A percentile compares a stretch with the other conserved stretches of the same genome.
Evolutionary conservation across 192 early-diverging fungal species (phyloP).

Genomic region (Geranomyces michiganensis): DNA sequence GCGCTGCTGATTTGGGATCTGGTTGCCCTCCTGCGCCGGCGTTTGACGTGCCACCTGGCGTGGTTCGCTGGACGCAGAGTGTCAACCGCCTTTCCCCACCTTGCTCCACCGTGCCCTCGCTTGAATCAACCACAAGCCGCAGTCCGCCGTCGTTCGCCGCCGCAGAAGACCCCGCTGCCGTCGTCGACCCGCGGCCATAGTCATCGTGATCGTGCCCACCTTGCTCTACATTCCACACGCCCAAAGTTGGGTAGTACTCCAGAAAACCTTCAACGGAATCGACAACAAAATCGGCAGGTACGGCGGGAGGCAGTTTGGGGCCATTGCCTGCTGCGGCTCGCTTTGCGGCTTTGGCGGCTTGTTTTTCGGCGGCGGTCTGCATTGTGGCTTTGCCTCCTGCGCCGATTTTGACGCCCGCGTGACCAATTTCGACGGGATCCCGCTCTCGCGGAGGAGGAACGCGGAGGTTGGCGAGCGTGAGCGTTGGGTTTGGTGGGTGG

Average conservation of each 20-base stretch:
- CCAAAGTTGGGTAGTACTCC: slow-evolving; percentile 31
- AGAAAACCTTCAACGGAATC: slow-evolving; percentile 41
- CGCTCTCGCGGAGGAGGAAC: slow-evolving; percentile 3
- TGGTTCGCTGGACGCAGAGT: slow-evolving; percentile 12
- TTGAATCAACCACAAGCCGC: slow-evolving; percentile 19
- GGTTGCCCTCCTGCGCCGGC: background rate
- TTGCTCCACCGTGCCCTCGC: slow-evolving; percentile 45
- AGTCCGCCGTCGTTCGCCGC: background rate
- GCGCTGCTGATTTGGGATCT: background rate
- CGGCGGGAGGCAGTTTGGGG: slow-evolving; percentile 8
- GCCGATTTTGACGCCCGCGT: slow-evolving; percentile 8
- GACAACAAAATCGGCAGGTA: slow-evolving; percentile 45
- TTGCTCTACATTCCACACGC: slow-evolving; percentile 29
- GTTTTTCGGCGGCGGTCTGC: slow-evolving; percentile 9
- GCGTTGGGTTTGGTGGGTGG: background rate
- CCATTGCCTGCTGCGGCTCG: background rate
- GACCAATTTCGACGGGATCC: background rate
- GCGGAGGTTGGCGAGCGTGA: slow-evolving; percentile 17
- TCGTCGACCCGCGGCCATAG: background rate
- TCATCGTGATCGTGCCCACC: background rate
- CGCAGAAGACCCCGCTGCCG: too few relatives aligned
- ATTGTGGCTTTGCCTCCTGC: slow-evolving; percentile 2
- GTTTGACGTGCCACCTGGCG: background rate
- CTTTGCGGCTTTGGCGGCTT: slow-evolving; percentile 2
- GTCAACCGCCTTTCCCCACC: slow-evolving; percentile 32